phyloP scores from a whole-genome alignment of 805 yeast genomes.

The Ogataea methanolica region DNA sequence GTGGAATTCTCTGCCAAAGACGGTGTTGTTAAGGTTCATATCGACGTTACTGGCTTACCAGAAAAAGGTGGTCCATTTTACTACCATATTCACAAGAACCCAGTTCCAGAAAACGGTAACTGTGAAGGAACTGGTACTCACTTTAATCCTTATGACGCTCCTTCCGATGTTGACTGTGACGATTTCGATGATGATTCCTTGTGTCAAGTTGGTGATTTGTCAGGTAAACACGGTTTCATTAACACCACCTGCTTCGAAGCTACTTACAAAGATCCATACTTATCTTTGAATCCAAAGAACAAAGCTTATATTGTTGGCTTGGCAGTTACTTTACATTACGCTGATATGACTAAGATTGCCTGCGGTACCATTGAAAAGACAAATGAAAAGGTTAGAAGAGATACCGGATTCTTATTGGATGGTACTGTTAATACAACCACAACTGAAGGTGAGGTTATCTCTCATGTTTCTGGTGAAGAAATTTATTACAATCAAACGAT shows the following conservation, averaged over 20 bases:
- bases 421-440: slow-evolving; percentile 2
- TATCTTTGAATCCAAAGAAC: slow-evolving; percentile 54
- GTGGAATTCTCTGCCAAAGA: slow-evolving; percentile 58
- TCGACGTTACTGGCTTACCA: slow-evolving; percentile 69
- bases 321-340: slow-evolving; percentile 53
- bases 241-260: slow-evolving; percentile 66
- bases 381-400: slow-evolving; percentile 23
- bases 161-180: slow-evolving; percentile 42
- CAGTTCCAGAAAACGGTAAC: slow-evolving; percentile 45
- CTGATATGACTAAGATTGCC: slow-evolving; percentile 51
- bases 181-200: slow-evolving; percentile 43
- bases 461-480: not conserved
- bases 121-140: slow-evolving; percentile 56
- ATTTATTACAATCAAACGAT: no score
- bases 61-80: slow-evolving; percentile 60
- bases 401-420: slow-evolving; percentile 7
- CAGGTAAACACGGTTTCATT: slow-evolving; percentile 75
- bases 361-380: slow-evolving; percentile 53
- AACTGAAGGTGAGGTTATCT: not conserved
- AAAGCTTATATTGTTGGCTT: slow-evolving; percentile 57
- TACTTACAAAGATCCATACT: slow-evolving; percentile 57
- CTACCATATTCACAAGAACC: slow-evolving; percentile 61
- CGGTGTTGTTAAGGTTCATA: slow-evolving; percentile 58
- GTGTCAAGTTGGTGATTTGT: slow-evolving; percentile 71
- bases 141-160: slow-evolving; percentile 61